phyloP scores from a whole-genome alignment of 2,329 filamentous ascomycete species.

The Fusarium camptoceras region DNA sequence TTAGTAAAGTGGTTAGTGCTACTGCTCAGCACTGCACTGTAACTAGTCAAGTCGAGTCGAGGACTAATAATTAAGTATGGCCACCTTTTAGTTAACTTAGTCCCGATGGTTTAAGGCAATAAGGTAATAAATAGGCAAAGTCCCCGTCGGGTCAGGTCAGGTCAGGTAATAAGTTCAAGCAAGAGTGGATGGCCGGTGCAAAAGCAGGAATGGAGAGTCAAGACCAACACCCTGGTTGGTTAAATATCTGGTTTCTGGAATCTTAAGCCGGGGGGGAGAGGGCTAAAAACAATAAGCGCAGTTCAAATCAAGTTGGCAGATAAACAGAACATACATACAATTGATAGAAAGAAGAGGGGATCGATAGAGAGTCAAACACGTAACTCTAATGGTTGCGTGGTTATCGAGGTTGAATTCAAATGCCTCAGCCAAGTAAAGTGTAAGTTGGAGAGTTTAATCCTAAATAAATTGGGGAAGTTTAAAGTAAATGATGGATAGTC shows the following conservation, averaged over 20 bases:
- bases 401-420: not conserved
- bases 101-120: not conserved
- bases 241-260: slow-evolving; percentile 47
- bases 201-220: slow-evolving; percentile 44
- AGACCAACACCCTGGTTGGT: slow-evolving; percentile 45
- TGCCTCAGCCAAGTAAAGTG: not conserved
- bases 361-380: not conserved
- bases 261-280: slow-evolving; percentile 38
- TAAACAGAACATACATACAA: not conserved
- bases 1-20: not conserved
- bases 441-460: not conserved
- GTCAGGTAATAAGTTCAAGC: slow-evolving; percentile 18
- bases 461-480: not conserved
- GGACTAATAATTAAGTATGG: slow-evolving; percentile 1
- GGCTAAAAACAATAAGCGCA: slow-evolving; percentile 45
- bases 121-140: slow-evolving; percentile 12
- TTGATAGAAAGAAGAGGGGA: not conserved
- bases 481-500: slow-evolving; percentile 16
- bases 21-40: slow-evolving; percentile 2
- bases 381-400: not conserved
- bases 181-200: slow-evolving; percentile 26
- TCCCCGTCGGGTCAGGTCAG: slow-evolving; percentile 4
- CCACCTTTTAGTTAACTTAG: slow-evolving; percentile 6
- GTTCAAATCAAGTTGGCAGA: slow-evolving; percentile 38
- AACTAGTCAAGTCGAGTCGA: not conserved